These are phyloP conservation scores for Fraxinus albicans DNA, from an alignment of 305 asterid species.

Conservation along the genomic window DNA sequence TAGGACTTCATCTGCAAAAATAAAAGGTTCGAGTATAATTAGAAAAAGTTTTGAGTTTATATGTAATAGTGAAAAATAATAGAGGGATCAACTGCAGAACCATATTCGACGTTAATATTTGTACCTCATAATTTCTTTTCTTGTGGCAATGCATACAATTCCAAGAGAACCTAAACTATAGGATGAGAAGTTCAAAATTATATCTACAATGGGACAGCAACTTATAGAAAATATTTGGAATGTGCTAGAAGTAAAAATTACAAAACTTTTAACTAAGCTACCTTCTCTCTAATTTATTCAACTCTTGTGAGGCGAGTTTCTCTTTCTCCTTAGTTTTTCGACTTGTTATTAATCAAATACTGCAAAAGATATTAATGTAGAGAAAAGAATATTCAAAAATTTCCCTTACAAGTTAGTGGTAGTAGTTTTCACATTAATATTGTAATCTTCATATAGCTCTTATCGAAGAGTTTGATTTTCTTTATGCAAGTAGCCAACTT, in stretches of 20 bases:
- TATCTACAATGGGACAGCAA: background rate
- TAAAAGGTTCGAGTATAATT: background rate
- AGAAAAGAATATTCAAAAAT: background rate
- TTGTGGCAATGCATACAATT: slow-evolving; percentile 2
- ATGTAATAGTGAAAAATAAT: no score
- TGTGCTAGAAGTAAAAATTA: background rate
- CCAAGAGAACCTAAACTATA: background rate
- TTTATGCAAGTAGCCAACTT: slow-evolving; percentile 39
- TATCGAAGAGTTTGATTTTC: no score
- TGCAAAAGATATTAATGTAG: slow-evolving; percentile 7
- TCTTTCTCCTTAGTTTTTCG: slow-evolving; percentile 77
- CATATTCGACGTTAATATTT: background rate
- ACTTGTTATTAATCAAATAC: slow-evolving; percentile 47
- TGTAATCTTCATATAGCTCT: no score
- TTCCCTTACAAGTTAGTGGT: slow-evolving; percentile 19
- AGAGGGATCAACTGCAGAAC: background rate
- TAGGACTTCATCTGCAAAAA: background rate
- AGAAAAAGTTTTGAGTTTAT: no score
- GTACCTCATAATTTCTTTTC: background rate
- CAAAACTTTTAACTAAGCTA: slow-evolving; percentile 22
- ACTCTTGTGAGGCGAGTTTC: slow-evolving; percentile 63
- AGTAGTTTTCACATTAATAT: no score
- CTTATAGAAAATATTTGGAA: background rate
- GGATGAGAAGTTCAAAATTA: background rate
- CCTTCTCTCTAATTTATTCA: slow-evolving; percentile 57